Evolutionary conservation across 441 rosid genomes (phyloP), one percentile per base, ranked within the genome.

Genomic region (Gossypium laxum): DNA sequence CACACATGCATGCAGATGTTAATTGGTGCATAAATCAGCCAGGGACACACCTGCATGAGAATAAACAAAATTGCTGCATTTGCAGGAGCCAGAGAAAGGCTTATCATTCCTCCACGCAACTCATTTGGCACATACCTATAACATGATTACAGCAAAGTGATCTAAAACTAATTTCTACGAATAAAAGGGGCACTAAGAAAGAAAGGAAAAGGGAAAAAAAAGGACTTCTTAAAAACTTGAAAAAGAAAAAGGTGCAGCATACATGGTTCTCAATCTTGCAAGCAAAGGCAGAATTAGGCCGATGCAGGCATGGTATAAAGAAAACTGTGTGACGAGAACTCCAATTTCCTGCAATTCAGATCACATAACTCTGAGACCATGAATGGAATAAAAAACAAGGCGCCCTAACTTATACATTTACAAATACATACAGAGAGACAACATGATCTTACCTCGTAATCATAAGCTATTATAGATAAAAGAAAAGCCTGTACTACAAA

Each of bases 61-160:
- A 86, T 69, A 77, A 87, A 80, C 63, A 92, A 76, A 62, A 88
- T 67, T 48, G 89, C 86, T 14, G 88, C 93, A 84, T 92, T 89
- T 48, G 96, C 91, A 70, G 96, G 94, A 43, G 90, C 89, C 52
- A 89, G 82, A 79, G 98, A 92, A 65, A 91, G 80, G 80, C 90
- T 83, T 50, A 94, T 88, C 99, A 90, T 90, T 78, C 99, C 98
- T 76, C 96, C 98, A 78, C 98, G 96, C 83, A 89, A 75, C 74
- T 92, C 93, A 81, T 85, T 88, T 26, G 96, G 98, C 15, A 94
- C 96, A 82, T 89, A 89, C 89, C 98, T 94, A 71, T 11, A 71
- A 67, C 54, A 75, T 48, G 47, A 60, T 70, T 12, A 73, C 68
- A 71, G 51, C 62, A 64, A 19, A 75, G 21, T n/a, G 58, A 57